Base-by-base conservation (phyloP, 768 basidiomycete genomes). In the Leccinum longicurvipes region DNA sequence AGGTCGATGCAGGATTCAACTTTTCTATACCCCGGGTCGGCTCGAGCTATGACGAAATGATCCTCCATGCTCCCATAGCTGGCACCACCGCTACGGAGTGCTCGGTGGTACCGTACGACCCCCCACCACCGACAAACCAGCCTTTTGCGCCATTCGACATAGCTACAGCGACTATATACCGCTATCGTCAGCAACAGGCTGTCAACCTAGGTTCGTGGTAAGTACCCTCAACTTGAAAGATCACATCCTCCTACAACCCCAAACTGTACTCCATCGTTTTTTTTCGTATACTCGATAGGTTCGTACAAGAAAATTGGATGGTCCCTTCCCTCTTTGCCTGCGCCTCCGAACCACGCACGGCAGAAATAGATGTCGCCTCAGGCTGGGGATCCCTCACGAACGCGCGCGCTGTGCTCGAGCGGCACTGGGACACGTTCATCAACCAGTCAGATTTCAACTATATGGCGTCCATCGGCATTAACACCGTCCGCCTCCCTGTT, bases 251-350 rank as follows among this genome's bases (percentile, higher is more conserved):
- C 34, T 36, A 36, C 17, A n/a, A 36, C 17, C 17, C 7, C 3
- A n/a, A 2, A 36, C 9, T 8, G 17, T 36, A 8, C 34, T 36
- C 17, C 34, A 17, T 21, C 34, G 21, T 12, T 4, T 10, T 7
- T 21, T 15, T 8, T 12, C 8, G n/a, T 8, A 12, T 3, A 9
- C 1, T 24, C 9, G 31, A 1, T 50, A 86, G 84, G 84, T 87
- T 89, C 63, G 85, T 87, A 6, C 81, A 84, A 54, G 87, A 91
- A 67, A 72, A 77, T 21, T 91, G 88, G 87, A 87, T 90, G 83
- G 81, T 81, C 1, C 84, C 86, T 4, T 84, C 84, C 29, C 53
- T 86, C 27, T 89, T 87, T 64, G 60, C 63, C 4, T 84, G 84
- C 53, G 86, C 87, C 3, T 64, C 74, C 21, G 85, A 77, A 4